phyloP scores from a whole-genome alignment of 2,329 filamentous ascomycete species.

The Aspergillus sp. region DNA sequence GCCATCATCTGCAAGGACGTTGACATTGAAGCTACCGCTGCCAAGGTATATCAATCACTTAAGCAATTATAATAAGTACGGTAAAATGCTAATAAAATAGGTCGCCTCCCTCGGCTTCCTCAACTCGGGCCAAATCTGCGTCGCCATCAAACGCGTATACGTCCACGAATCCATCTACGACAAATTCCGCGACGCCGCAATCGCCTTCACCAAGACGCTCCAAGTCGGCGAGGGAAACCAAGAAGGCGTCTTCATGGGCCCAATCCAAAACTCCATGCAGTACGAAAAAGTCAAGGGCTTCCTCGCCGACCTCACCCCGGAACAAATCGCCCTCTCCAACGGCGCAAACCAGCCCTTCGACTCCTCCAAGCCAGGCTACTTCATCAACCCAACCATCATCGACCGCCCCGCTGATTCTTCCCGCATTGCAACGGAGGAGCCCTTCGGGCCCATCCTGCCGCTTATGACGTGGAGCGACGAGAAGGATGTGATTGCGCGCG shows the following conservation, averaged over 20 bases:
- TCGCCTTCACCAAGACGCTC: slow-evolving; percentile 46
- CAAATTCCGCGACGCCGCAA: slow-evolving; percentile 50
- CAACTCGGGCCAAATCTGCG: slow-evolving; percentile 57
- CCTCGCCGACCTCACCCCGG: slow-evolving; percentile 56
- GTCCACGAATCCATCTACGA: slow-evolving; percentile 62
- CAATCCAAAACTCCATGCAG: slow-evolving; percentile 66
- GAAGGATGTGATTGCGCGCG: slow-evolving; percentile 57
- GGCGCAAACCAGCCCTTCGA: slow-evolving; percentile 45
- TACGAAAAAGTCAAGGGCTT: slow-evolving; percentile 60
- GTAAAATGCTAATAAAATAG: slow-evolving; percentile 18
- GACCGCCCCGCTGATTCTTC: slow-evolving; percentile 58
- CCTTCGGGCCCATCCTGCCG: slow-evolving; percentile 65
- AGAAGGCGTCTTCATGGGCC: slow-evolving; percentile 54
- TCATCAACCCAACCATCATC: slow-evolving; percentile 60
- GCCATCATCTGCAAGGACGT: slow-evolving; percentile 56
- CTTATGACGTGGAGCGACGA: slow-evolving; percentile 62
- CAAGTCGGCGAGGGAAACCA: slow-evolving; percentile 42
- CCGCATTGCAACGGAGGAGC: slow-evolving; percentile 59
- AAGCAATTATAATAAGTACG: too few relatives aligned
- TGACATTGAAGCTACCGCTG: slow-evolving; percentile 48
- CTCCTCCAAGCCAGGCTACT: slow-evolving; percentile 52
- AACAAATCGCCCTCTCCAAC: slow-evolving; percentile 53
- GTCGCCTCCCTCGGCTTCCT: slow-evolving; percentile 52
- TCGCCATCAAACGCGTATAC: slow-evolving; percentile 60
- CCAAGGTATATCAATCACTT: too few relatives aligned